These are phyloP conservation scores for Coemansia sp. DNA, from an alignment of 192 early-diverging fungal genomes.

Conservation along the genomic window DNA sequence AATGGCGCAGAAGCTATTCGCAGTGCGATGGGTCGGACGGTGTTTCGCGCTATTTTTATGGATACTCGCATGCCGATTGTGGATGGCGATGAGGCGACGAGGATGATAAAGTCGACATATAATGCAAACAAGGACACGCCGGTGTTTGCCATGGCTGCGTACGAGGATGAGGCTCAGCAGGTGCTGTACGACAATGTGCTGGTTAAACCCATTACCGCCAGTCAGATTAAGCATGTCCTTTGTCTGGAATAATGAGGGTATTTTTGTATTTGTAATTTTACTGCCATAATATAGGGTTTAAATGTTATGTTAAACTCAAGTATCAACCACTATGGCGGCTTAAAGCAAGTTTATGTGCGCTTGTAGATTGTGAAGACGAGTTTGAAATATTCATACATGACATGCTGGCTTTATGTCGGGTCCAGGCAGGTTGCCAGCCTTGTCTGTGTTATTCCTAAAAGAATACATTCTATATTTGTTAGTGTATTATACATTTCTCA, in stretches of 20 bases:
- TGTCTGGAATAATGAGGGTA: not conserved
- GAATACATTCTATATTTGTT: no score
- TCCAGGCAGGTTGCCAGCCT: no score
- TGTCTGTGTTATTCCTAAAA: no score
- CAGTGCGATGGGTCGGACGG: constrained; percentile 82
- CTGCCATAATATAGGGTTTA: no score
- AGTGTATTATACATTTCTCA: no score
- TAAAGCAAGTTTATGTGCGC: no score
- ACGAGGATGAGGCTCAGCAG: constrained; percentile 56
- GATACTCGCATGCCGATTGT: constrained; percentile 93
- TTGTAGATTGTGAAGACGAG: no score
- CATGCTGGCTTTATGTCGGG: no score
- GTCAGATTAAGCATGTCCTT: constrained; percentile 15
- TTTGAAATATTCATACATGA: no score
- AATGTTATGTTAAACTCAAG: no score
- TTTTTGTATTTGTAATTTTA: no score
- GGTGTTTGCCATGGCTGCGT: constrained; percentile 78
- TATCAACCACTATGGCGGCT: no score
- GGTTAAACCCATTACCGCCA: constrained; percentile 35
- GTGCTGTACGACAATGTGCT: constrained; percentile 34
- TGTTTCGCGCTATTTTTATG: constrained; percentile 94
- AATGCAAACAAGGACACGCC: constrained; percentile 84
- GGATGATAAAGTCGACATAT: constrained; percentile 92
- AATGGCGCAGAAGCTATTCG: constrained; percentile 91
- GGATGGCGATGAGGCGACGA: constrained; percentile 84